These are phyloP conservation scores for Diutina sp. DNA, from an alignment of 1,139 yeast genomes.

Conservation along the genomic window DNA sequence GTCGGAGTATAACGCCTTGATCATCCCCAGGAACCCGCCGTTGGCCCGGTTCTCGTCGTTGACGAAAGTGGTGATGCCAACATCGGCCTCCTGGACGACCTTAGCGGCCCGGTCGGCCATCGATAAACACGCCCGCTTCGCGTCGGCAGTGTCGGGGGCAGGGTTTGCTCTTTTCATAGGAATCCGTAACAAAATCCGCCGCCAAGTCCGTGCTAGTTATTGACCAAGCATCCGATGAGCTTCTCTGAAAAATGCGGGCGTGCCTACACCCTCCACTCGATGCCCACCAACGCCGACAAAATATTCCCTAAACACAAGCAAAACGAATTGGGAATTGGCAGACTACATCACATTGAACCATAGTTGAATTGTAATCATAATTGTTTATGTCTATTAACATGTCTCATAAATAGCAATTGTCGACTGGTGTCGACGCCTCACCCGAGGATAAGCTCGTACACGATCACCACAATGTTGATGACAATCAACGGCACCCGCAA, in stretches of 20 bases:
- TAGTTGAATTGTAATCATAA: neutral
- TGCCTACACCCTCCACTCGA: neutral
- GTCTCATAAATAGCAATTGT: neutral
- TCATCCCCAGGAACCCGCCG: conserved; percentile 61
- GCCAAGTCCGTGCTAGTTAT: neutral
- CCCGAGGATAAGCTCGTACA: conserved; percentile 68
- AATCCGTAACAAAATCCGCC: neutral
- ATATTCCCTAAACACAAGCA: no score
- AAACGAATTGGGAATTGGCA: no score
- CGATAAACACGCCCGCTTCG: neutral
- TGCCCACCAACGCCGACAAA: neutral
- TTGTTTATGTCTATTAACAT: neutral
- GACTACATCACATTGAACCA: no score
- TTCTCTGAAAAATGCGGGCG: neutral
- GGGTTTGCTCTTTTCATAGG: neutral
- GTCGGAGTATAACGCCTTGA: conserved; percentile 89
- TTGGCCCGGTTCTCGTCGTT: conserved; percentile 25
- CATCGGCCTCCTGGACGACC: conserved; percentile 42
- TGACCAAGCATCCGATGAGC: neutral
- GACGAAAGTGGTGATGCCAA: conserved; percentile 70
- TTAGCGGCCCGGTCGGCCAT: neutral
- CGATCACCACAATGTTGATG: conserved; percentile 51
- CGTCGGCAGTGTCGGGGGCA: neutral
- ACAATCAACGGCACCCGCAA: conserved; percentile 65
- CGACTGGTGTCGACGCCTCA: conserved; percentile 12